Evolutionary conservation across 2,329 filamentous ascomycete genomes (phyloP).

Genomic region (Xylariaceae sp.): DNA sequence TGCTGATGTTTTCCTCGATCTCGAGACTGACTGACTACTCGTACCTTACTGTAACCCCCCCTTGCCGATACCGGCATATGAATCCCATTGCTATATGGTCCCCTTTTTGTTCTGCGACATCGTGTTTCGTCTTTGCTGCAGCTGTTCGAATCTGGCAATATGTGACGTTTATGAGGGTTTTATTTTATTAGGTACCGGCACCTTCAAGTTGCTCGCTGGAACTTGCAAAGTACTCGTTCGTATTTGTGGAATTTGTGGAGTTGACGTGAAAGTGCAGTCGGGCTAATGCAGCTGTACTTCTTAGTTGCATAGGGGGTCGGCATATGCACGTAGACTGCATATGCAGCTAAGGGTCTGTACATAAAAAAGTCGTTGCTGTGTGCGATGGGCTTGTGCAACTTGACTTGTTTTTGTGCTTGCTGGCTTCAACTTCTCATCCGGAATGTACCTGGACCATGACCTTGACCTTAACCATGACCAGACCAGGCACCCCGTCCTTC

Average conservation of each 20-base stretch:
- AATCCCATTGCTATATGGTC: not conserved
- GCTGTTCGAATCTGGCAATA: constrained; percentile 7
- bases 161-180: not conserved
- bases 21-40: not conserved
- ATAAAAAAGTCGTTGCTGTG: too few relatives aligned
- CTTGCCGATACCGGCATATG: not conserved
- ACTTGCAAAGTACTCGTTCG: too few relatives aligned
- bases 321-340: not conserved
- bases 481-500: too few relatives aligned
- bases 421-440: too few relatives aligned
- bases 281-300: not conserved
- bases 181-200: not conserved
- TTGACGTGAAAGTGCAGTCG: not conserved
- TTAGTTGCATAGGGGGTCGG: not conserved
- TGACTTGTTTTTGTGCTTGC: too few relatives aligned
- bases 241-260: not conserved
- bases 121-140: constrained; percentile 3
- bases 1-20: not conserved
- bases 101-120: not conserved
- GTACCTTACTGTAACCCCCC: not conserved
- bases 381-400: too few relatives aligned
- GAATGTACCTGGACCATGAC: too few relatives aligned
- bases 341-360: not conserved
- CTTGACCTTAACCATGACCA: too few relatives aligned
- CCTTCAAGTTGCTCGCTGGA: not conserved